Evolutionary conservation across 2,329 filamentous ascomycete species (phyloP).

Genomic region (Nemania sp.): DNA sequence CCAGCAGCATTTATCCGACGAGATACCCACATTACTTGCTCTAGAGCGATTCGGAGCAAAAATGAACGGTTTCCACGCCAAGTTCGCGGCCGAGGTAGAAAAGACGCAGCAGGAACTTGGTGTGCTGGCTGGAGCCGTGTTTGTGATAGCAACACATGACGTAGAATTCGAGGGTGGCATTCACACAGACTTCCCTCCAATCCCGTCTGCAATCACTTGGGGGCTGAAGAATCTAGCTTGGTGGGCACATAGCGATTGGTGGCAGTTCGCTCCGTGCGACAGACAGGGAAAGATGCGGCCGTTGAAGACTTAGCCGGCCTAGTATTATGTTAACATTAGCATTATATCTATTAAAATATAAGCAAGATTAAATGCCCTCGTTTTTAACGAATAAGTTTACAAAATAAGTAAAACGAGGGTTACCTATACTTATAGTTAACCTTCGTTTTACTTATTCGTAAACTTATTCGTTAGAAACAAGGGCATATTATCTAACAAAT

Average conservation of each 20-base stretch:
- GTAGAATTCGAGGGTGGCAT: neutral
- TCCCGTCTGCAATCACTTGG: neutral
- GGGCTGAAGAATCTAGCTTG: neutral
- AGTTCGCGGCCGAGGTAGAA: neutral
- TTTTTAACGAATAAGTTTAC: too few relatives aligned
- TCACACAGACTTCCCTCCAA: neutral
- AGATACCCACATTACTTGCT: neutral
- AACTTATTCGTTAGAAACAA: too few relatives aligned
- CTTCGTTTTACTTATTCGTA: too few relatives aligned
- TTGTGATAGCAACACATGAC: neutral
- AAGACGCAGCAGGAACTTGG: conserved; percentile 1
- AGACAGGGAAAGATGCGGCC: neutral
- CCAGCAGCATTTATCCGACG: neutral
- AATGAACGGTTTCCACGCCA: neutral
- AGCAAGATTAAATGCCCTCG: too few relatives aligned
- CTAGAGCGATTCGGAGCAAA: neutral
- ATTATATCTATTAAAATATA: too few relatives aligned
- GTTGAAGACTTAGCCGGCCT: neutral
- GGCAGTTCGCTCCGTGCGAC: neutral
- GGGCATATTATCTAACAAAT: too few relatives aligned
- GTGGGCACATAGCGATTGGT: conserved; percentile 1
- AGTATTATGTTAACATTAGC: neutral
- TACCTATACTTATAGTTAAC: too few relatives aligned
- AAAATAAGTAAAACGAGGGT: too few relatives aligned
- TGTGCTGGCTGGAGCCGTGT: neutral